Conservation (phyloP, 257 asterid genomes). For the Cinchona pubescens region DNA sequence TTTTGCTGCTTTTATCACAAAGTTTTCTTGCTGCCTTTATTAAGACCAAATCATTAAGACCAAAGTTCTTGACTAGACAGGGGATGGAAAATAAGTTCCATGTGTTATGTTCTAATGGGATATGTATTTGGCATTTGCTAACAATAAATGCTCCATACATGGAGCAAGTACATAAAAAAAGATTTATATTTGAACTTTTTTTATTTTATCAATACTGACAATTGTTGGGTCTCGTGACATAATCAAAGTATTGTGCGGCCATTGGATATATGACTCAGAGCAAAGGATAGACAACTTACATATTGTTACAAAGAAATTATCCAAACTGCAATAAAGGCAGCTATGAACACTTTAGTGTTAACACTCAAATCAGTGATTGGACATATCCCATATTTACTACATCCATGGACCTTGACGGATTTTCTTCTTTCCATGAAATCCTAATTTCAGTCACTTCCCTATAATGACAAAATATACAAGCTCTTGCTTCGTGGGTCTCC, state of each 20-base stretch:
- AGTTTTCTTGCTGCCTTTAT: no score
- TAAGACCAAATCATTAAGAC: no score
- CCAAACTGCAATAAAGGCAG: slow-evolving; percentile 95
- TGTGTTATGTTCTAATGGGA: neutral
- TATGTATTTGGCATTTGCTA: neutral
- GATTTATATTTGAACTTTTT: neutral
- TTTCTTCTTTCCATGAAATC: no score
- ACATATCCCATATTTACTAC: no score
- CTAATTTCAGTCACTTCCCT: no score
- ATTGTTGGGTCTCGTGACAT: neutral
- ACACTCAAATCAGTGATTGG: slow-evolving; percentile 93
- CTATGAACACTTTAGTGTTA: slow-evolving; percentile 80
- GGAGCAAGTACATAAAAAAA: neutral
- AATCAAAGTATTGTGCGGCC: neutral
- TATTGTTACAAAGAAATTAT: slow-evolving; percentile 90
- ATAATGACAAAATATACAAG: no score
- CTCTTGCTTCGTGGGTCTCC: no score
- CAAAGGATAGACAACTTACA: slow-evolving; percentile 52
- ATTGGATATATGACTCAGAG: neutral
- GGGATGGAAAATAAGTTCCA: neutral
- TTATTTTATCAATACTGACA: neutral
- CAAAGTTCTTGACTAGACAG: neutral
- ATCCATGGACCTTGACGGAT: no score
- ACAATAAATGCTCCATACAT: neutral
- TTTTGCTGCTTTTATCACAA: no score